Base-by-base conservation (phyloP, 1,284 basidiomycete species). In the Pseudozyma thailandica region DNA sequence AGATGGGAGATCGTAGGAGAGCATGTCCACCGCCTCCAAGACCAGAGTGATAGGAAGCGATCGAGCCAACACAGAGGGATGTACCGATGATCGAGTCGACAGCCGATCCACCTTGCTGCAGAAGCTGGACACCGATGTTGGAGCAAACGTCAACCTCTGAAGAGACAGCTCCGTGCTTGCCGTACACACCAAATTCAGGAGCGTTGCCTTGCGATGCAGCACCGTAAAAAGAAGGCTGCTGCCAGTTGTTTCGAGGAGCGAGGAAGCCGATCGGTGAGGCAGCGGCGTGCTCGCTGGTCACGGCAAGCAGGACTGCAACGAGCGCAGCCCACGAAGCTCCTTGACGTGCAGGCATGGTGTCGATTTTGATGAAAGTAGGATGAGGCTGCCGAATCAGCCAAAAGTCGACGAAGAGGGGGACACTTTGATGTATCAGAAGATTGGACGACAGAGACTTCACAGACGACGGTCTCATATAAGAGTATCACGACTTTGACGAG, bases 121-220 rank as follows among this genome's bases (percentile, higher is more conserved):
- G 72, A 26, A 84, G 77, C 33, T 83, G 74, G 6, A 83, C 79
- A 25, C 84, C 85, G 35, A 84, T 77, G 39, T 84, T 79, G 16
- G 84, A 84, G 75, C 84, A 85, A 10, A 83, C 70, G 26, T 83
- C 84, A 16, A 84, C 80, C 41, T 82, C 80, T 41, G 73, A 70
- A 2, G 78, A 63, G 39, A 82, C 79, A 16, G 75, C 80, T 23
- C 77, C 79, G 20, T 73, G 39, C n/a, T 47, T 50, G 31, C 80
- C 80, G 7, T 18, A 51, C 18, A 69, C 61, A 37, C 42, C 38
- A 45, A 68, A 77, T 31, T 61, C 62, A 5, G 65, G 61, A 25
- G 50, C 12, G 27, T 60, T 58, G 23, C 78, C 77, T 52, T 81
- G 79, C 20, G 79, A 81, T 0, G 62, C 48, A 10, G 75, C 77